These are phyloP conservation scores for Roridomyces roridus DNA, from an alignment of 768 basidiomycete species.

Conservation along the genomic window DNA sequence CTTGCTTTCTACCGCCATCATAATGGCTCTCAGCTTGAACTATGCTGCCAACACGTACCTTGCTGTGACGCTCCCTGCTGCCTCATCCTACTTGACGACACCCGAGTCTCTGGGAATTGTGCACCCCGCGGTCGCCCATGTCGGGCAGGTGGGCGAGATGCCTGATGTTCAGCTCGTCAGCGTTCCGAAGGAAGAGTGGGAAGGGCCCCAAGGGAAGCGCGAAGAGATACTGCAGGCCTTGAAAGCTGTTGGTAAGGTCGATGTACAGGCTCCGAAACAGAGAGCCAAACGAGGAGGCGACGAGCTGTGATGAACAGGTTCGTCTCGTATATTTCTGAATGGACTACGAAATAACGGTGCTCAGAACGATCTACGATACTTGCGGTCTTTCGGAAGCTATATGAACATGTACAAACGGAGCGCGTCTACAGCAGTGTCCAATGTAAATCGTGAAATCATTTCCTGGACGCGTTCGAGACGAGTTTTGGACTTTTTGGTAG, in stretches of 20 bases:
- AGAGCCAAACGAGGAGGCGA: conserved; percentile 43
- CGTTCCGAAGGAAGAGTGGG: conserved; percentile 47
- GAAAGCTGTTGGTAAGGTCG: conserved; percentile 39
- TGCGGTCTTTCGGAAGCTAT: too few relatives aligned
- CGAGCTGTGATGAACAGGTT: conserved; percentile 32
- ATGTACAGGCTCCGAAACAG: conserved; percentile 42
- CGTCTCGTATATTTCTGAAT: background rate
- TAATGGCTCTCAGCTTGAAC: conserved; percentile 38
- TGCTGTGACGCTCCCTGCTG: conserved; percentile 45
- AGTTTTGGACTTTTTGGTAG: too few relatives aligned
- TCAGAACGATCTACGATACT: too few relatives aligned
- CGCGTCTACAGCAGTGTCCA: too few relatives aligned
- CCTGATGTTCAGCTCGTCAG: conserved; percentile 52
- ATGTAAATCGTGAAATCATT: too few relatives aligned
- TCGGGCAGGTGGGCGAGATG: conserved; percentile 49
- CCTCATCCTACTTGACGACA: conserved; percentile 36
- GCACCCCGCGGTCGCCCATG: conserved; percentile 42
- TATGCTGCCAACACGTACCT: conserved; percentile 48
- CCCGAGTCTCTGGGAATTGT: conserved; percentile 38
- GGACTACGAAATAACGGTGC: too few relatives aligned
- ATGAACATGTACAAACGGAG: too few relatives aligned
- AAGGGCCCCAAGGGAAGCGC: conserved; percentile 25
- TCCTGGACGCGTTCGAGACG: too few relatives aligned
- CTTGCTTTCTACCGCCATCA: background rate
- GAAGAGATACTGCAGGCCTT: conserved; percentile 38